phyloP scores from a whole-genome alignment of 495 filamentous ascomycete genomes.

The Poronia punctata region DNA sequence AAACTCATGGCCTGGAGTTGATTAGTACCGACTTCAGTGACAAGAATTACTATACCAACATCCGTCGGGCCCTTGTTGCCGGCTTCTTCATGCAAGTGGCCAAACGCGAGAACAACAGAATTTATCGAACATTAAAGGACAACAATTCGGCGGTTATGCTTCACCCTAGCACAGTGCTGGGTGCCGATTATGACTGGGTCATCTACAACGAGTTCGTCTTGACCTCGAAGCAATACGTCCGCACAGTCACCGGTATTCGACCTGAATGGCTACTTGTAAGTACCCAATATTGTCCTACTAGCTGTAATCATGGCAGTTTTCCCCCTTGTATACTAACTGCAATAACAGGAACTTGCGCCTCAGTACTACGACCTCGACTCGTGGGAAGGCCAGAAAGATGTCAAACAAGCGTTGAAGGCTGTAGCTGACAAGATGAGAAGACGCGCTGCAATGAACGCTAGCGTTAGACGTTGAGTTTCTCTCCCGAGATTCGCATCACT shows the following conservation, averaged over 20 bases:
- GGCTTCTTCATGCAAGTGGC: constrained; percentile 99
- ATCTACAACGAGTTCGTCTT: constrained; percentile 98
- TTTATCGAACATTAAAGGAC: constrained; percentile 92
- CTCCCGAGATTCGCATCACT: no score
- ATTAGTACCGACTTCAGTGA: constrained; percentile 84
- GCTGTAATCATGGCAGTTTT: neutral
- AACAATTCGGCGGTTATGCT: constrained; percentile 74
- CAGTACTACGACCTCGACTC: constrained; percentile 81
- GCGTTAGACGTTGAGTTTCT: constrained; percentile 27
- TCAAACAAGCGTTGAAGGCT: constrained; percentile 67
- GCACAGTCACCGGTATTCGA: constrained; percentile 59
- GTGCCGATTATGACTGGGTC: constrained; percentile 88
- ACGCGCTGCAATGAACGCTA: constrained; percentile 59
- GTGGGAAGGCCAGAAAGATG: constrained; percentile 73
- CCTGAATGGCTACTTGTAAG: constrained; percentile 87
- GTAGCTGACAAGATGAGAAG: constrained; percentile 69
- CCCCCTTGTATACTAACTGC: constrained; percentile 8
- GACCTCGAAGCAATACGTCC: constrained; percentile 88
- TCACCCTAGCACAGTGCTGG: constrained; percentile 83
- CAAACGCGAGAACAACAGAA: constrained; percentile 77
- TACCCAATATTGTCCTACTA: constrained; percentile 19
- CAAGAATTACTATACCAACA: constrained; percentile 97
- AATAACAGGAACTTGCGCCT: constrained; percentile 69
- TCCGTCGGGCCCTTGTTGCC: constrained; percentile 83
- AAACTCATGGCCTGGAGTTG: constrained; percentile 76